A percentile compares a stretch with the other conserved stretches of the same genome.
Conservation (phyloP, 352 stramenopile species). For the Peronospora tabacina region DNA sequence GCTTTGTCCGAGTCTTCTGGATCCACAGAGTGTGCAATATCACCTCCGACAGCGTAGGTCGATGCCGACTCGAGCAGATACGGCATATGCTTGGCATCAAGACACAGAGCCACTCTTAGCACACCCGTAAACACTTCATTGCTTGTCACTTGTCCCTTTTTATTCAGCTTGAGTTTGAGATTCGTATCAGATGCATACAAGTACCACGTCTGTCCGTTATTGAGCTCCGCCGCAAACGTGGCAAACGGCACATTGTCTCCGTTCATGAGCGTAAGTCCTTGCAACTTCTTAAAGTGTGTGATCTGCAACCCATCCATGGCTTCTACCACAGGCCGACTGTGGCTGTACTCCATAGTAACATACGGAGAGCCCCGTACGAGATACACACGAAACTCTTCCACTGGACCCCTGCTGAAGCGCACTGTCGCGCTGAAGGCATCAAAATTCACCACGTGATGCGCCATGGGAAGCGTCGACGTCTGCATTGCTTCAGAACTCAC, state of each 20-base stretch:
- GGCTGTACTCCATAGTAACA: constrained; percentile 59
- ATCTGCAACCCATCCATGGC: constrained; percentile 44
- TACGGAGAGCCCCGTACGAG: constrained; percentile 79
- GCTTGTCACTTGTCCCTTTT: constrained; percentile 30
- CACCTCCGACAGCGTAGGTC: constrained; percentile 48
- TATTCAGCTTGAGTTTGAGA: constrained; percentile 37
- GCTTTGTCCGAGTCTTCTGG: constrained; percentile 26
- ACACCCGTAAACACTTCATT: constrained; percentile 41
- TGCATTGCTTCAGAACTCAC: constrained; percentile 24
- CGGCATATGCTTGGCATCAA: constrained; percentile 32
- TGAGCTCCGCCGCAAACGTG: constrained; percentile 44
- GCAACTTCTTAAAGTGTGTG: constrained; percentile 38
- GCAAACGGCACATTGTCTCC: constrained; percentile 40
- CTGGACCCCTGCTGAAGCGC: constrained; percentile 37
- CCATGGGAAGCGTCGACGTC: constrained; percentile 7
- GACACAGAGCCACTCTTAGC: constrained; percentile 44
- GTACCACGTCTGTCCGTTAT: constrained; percentile 61
- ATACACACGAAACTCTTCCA: constrained; percentile 41
- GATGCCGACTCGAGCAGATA: constrained; percentile 50
- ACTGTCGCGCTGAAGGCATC: constrained; percentile 62
- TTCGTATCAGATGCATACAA: constrained; percentile 47
- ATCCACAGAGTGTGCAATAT: constrained; percentile 43
- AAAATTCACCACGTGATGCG: constrained; percentile 58
- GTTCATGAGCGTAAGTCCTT: constrained; percentile 36
- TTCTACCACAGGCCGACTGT: constrained; percentile 47